phyloP scores from a whole-genome alignment of 2,329 filamentous ascomycete species.

The Rhinocladiella similis region DNA sequence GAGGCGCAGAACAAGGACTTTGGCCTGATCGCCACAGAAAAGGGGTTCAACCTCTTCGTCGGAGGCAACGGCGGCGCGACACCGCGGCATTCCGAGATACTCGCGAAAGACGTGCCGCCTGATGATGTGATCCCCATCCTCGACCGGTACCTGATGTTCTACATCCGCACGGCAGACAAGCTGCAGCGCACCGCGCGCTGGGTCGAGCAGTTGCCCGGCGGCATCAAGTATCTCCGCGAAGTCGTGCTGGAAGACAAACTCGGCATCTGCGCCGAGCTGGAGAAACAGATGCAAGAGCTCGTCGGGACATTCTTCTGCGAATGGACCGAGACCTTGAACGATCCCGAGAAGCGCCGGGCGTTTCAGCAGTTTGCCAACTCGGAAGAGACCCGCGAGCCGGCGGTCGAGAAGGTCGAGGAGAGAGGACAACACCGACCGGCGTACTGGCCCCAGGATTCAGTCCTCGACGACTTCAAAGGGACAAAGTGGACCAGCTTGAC shows the following conservation, averaged over 20 bases:
- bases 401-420: slow-evolving; percentile 70
- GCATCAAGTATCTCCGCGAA: slow-evolving; percentile 77
- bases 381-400: slow-evolving; percentile 61
- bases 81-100: slow-evolving; percentile 75
- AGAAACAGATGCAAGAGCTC: slow-evolving; percentile 83
- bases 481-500: slow-evolving; percentile 64
- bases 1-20: slow-evolving; percentile 95
- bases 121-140: slow-evolving; percentile 80
- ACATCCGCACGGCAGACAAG: slow-evolving; percentile 88
- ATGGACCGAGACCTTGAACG: slow-evolving; percentile 79
- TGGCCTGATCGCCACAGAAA: slow-evolving; percentile 86
- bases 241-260: slow-evolving; percentile 84
- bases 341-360: slow-evolving; percentile 64
- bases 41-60: slow-evolving; percentile 91
- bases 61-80: slow-evolving; percentile 87
- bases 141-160: slow-evolving; percentile 89
- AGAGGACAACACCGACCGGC: slow-evolving; percentile 72
- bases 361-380: slow-evolving; percentile 89
- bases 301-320: slow-evolving; percentile 86
- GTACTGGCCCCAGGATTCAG: slow-evolving; percentile 72
- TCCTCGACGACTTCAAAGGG: slow-evolving; percentile 70
- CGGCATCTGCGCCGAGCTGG: slow-evolving; percentile 79
- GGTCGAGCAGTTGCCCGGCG: slow-evolving; percentile 81
- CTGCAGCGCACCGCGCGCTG: slow-evolving; percentile 86
- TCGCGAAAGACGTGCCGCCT: slow-evolving; percentile 82